Evolutionary conservation across 495 filamentous ascomycete species (phyloP), one percentile per base, ranked within the genome.

Genomic region (Talaromyces proteolyticus): DNA sequence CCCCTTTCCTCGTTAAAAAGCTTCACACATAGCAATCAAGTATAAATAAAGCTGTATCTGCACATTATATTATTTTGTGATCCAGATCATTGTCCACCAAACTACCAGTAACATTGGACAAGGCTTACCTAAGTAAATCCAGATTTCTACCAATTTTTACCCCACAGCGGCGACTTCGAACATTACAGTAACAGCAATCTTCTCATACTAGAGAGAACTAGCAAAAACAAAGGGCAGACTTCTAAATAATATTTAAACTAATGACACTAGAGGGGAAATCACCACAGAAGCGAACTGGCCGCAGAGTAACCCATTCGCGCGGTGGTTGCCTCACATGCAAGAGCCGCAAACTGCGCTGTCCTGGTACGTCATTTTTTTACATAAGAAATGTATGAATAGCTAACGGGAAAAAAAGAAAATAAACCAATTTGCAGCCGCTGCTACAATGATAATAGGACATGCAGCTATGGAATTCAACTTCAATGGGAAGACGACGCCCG

Each of bases 331-430:
- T 73, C 44, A 74, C 72, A 38, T 75, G 72, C 50, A 61, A 70
- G 43, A 61, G 63, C 38, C 67, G 72, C 42, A 75, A 75, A 52
- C 69, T 75, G 16, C 68, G 68, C 47, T 75, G 72, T 40, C 47
- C 47, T 16, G 47, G 47, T 49, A 3, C 8, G 47, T 49, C 44
- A 17, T 11, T 17, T 26, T 26, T 16, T 41, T 16, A 14, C n/a
- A 2, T 6, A 3, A 10, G 38, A 6, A 16, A 41, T n/a, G 10
- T 41, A 7, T 16, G 3, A 41, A 10, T n/a, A 0, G 29, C 4
- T 21, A 19, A 38, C 11, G 34, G 44, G 16, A 12, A 48, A 6
- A 6, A 36, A 4, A 49, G 47, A 49, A 20, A 49, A 49, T 40
- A 49, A 49, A 18, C 47, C 47, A n/a, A 49, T 41, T 23, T 49